A percentile compares a stretch with the other conserved stretches of the same genome.
Conservation (phyloP, 2,329 filamentous ascomycete genomes). For the Dryadomyces quercivorus region DNA sequence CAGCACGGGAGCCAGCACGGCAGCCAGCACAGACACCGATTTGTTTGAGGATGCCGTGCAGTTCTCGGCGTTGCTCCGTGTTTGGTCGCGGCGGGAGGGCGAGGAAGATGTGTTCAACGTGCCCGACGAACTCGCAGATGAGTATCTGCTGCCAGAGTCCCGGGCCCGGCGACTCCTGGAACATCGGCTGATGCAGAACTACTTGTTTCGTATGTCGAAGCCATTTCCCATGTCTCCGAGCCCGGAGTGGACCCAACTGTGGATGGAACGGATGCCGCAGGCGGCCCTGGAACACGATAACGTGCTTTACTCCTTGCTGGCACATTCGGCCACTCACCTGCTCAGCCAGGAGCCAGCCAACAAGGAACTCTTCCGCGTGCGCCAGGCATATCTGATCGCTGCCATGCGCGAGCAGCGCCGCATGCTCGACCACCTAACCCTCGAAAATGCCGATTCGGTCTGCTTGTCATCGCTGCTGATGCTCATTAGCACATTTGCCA, state of each 20-base stretch:
- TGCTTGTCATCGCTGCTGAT: constrained; percentile 15
- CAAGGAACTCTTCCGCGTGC: constrained; percentile 13
- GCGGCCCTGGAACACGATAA: constrained; percentile 15
- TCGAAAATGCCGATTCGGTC: constrained; percentile 15
- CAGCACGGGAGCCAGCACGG: background rate
- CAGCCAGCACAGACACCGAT: background rate
- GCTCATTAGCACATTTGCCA: constrained; percentile 15
- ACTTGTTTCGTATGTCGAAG: constrained; percentile 9
- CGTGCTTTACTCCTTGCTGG: constrained; percentile 13
- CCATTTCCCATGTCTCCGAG: constrained; percentile 11
- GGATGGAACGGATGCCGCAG: constrained; percentile 10
- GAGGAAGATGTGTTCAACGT: background rate
- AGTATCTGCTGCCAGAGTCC: constrained; percentile 13
- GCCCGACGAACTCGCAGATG: constrained; percentile 3
- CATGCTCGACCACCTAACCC: constrained; percentile 12
- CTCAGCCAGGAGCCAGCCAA: constrained; percentile 10
- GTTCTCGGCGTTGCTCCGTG: background rate
- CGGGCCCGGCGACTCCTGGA: constrained; percentile 15
- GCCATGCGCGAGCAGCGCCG: constrained; percentile 16
- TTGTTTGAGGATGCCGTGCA: no score
- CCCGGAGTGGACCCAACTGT: constrained; percentile 13
- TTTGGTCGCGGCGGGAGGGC: constrained; percentile 2
- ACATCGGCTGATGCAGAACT: constrained; percentile 18
- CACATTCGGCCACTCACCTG: constrained; percentile 15
- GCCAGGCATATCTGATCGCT: constrained; percentile 17